Evolutionary conservation across 2,329 filamentous ascomycete species (phyloP), one percentile per base, ranked within the genome.

Genomic region (Pyricularia sp.): DNA sequence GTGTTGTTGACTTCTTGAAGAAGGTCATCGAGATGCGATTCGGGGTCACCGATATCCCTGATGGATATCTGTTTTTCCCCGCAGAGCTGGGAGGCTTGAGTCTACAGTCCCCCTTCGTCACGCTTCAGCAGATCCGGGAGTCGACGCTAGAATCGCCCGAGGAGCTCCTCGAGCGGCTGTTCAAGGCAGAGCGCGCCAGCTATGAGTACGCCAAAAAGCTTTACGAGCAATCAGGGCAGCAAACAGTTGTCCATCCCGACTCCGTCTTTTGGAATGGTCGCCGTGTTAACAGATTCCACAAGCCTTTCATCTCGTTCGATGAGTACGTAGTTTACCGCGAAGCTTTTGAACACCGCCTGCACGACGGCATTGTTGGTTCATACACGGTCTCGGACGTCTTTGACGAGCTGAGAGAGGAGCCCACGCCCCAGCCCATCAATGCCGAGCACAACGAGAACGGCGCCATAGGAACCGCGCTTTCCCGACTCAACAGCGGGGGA

Each of bases 1-100:
- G 82, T 33, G 84, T 88, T 1, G 83, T 83, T 0, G 81, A 84
- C n/a, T 83, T 87, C 71, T 80, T 90, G 1, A 85, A 86, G 67
- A 76, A 78, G 17, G 78, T 80, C 7, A 84, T 90, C 12, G 72
- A 78, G 4, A 74, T 82, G 10, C 83, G 85, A 0, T 90, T 90
- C 70, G 77, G 78, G 2, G 78, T 82, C 33, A 70, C 71, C 0
- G 71, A 82, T 28, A 74, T 85, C 14, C 80, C 81, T 3, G 80
- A 82, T 69, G 80, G 81, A 6, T 84, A 80, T 68, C 77, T 84
- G 64, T 82, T 81, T 71, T 82, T 82, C 71, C 83, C 83, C 0
- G 73, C 79, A 64, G 77, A 80, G 63, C 75, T 83, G 10, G 82
- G 83, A 14, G 83, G 83, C 0, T 78, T 85, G 0, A 82, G 81